Percentiles rank a stretch among this genome's conserved stretches.
These are phyloP conservation scores for Juncus effusus DNA, from an alignment of 176 grass and related monocot genomes.

Conservation along the genomic window DNA sequence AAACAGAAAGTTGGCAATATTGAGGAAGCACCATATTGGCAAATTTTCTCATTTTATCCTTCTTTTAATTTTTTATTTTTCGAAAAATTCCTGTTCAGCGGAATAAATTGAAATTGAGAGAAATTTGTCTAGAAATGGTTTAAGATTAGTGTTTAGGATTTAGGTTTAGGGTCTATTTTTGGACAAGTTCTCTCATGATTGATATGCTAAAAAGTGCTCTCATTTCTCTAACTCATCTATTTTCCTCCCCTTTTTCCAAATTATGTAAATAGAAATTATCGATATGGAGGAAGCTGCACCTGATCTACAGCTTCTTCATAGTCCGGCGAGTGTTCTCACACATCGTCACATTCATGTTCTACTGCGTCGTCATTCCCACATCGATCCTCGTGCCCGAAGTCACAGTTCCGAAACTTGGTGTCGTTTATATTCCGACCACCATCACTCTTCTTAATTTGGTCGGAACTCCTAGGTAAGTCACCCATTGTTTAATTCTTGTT, in stretches of 20 bases:
- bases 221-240: neutral
- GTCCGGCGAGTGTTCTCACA: constrained; percentile 57
- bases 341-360: constrained; percentile 70
- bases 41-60: too few relatives aligned
- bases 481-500: neutral
- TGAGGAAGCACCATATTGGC: too few relatives aligned
- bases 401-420: constrained; percentile 67
- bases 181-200: too few relatives aligned
- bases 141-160: too few relatives aligned
- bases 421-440: constrained; percentile 60
- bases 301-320: constrained; percentile 92
- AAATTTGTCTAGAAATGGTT: too few relatives aligned
- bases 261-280: constrained; percentile 63
- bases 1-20: too few relatives aligned
- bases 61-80: too few relatives aligned
- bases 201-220: neutral
- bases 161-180: too few relatives aligned
- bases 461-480: constrained; percentile 75
- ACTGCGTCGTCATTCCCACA: constrained; percentile 69
- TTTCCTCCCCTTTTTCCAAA: neutral
- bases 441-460: constrained; percentile 78
- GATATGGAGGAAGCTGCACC: constrained; percentile 79
- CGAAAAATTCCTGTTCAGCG: too few relatives aligned
- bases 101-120: too few relatives aligned
- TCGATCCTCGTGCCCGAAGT: constrained; percentile 75